phyloP scores from a whole-genome alignment of 257 asterid genomes.

The Datura wrightii region DNA sequence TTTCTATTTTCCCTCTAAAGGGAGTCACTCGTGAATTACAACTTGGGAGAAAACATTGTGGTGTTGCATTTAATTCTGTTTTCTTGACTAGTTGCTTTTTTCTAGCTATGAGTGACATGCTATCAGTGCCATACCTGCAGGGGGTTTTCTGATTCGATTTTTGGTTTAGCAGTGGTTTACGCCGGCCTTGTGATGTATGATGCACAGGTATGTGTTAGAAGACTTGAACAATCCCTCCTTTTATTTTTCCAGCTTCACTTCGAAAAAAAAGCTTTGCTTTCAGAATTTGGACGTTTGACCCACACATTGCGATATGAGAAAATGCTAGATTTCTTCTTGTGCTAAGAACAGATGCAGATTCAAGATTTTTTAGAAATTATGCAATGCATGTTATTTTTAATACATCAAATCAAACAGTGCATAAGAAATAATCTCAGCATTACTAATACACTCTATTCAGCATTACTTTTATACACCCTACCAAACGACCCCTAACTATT shows the following conservation, averaged over 20 bases:
- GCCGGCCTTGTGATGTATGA: conserved; percentile 88
- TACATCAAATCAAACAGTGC: too few relatives aligned
- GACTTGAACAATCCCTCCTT: background rate
- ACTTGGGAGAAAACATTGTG: background rate
- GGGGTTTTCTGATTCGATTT: conserved; percentile 83
- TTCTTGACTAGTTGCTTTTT: background rate
- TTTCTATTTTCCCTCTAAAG: background rate
- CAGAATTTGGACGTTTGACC: background rate
- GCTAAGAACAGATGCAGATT: background rate
- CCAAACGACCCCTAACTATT: too few relatives aligned
- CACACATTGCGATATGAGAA: background rate
- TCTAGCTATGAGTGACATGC: conserved; percentile 12
- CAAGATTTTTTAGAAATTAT: too few relatives aligned
- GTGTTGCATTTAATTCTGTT: conserved; percentile 24
- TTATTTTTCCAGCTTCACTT: background rate
- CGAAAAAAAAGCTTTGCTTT: background rate
- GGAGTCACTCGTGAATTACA: background rate
- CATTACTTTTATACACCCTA: too few relatives aligned
- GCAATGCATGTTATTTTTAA: too few relatives aligned
- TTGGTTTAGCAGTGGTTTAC: conserved; percentile 84
- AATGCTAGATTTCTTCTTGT: background rate
- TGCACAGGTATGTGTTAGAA: conserved; percentile 74
- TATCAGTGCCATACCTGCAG: conserved; percentile 49
- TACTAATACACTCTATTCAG: too few relatives aligned
- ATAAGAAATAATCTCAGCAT: too few relatives aligned